These are phyloP conservation scores for Nicotiana tomentosiformis DNA, from an alignment of 257 asterid species.

Conservation along the genomic window DNA sequence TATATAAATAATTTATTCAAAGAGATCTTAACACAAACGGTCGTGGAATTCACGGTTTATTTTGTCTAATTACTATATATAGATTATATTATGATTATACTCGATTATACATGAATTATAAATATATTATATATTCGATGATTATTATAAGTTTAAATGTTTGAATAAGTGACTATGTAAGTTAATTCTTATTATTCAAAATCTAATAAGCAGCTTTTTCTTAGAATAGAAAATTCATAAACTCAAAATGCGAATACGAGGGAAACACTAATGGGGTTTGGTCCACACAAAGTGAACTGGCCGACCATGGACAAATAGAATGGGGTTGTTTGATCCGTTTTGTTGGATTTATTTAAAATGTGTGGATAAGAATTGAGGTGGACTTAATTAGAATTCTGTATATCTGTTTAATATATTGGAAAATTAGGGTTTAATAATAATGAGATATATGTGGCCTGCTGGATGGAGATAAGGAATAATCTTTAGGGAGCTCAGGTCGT, in stretches of 20 bases:
- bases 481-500: not conserved
- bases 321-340: not conserved
- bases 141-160: too few species aligned
- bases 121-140: fast-evolving
- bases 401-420: not conserved
- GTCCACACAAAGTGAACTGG: constrained; percentile 1
- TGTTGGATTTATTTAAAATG: not conserved
- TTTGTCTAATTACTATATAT: too few species aligned
- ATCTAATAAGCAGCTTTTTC: too few species aligned
- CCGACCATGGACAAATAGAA: not conserved
- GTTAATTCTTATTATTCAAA: too few species aligned
- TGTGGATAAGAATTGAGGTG: constrained; percentile 4
- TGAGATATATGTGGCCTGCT: not conserved
- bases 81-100: too few species aligned
- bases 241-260: too few species aligned
- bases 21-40: too few species aligned
- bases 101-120: too few species aligned
- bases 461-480: not conserved
- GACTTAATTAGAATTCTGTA: not conserved
- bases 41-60: fast-evolving
- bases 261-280: not conserved
- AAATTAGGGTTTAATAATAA: not conserved
- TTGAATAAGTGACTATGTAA: too few species aligned
- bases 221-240: too few species aligned
- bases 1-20: too few species aligned